These are phyloP conservation scores for Cephalotrichum gorgonifer DNA, from an alignment of 2,329 filamentous ascomycete species.

Conservation along the genomic window DNA sequence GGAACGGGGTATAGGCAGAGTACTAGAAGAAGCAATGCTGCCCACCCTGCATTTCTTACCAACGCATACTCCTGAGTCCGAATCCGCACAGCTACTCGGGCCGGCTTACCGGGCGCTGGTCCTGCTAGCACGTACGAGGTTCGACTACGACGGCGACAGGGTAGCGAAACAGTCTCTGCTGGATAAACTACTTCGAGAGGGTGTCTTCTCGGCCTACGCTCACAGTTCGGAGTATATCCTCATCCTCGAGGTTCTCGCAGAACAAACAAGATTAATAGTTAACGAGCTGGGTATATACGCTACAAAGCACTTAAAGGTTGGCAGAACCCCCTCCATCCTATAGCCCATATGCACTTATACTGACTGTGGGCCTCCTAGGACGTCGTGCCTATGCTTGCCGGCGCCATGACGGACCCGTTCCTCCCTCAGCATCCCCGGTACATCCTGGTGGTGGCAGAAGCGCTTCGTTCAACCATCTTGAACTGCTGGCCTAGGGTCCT, in stretches of 20 bases:
- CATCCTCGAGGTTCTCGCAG: conserved; percentile 47
- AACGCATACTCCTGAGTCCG: conserved; percentile 60
- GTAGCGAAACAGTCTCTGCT: conserved; percentile 30
- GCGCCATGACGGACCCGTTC: conserved; percentile 60
- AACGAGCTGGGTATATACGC: conserved; percentile 48
- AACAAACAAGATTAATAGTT: conserved; percentile 37
- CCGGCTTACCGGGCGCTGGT: conserved; percentile 59
- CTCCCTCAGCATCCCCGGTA: conserved; percentile 41
- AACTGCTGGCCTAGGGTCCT: conserved; percentile 65
- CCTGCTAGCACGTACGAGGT: conserved; percentile 36
- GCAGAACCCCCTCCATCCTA: background rate
- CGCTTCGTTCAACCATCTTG: conserved; percentile 46
- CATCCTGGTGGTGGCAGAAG: conserved; percentile 38
- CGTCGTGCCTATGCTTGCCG: conserved; percentile 55
- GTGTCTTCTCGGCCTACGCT: conserved; percentile 41
- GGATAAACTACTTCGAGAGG: conserved; percentile 43
- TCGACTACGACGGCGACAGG: conserved; percentile 14
- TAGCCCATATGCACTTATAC: background rate
- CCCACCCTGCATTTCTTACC: conserved; percentile 71
- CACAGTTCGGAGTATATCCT: conserved; percentile 48
- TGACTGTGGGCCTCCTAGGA: conserved; percentile 30
- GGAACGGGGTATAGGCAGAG: conserved; percentile 52
- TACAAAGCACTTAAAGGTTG: conserved; percentile 57
- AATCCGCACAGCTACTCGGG: conserved; percentile 54
- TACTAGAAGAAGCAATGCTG: conserved; percentile 60